A percentile compares a stretch with the other conserved stretches of the same genome.
These are phyloP conservation scores for Alternaria infectoria DNA, from an alignment of 2,329 filamentous ascomycete species.

Conservation along the genomic window DNA sequence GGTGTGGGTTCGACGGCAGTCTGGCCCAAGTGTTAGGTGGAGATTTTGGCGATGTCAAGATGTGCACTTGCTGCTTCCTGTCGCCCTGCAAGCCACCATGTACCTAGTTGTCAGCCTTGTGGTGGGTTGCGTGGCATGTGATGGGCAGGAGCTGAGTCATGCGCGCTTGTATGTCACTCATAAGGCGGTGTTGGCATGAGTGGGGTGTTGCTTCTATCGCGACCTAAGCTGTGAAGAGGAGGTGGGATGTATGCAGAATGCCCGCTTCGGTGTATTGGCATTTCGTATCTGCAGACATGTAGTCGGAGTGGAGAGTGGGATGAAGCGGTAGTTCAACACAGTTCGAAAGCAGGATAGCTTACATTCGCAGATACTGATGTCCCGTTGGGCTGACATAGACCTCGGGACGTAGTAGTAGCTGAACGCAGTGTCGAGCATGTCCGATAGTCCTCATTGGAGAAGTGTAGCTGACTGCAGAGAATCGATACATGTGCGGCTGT, in stretches of 20 bases:
- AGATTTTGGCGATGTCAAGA: not conserved
- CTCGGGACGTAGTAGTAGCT: not conserved
- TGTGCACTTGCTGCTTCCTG: not conserved
- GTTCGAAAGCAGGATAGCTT: not conserved
- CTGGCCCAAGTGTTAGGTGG: not conserved
- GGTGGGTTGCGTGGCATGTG: not conserved
- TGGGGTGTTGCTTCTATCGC: not conserved
- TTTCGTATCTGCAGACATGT: not conserved
- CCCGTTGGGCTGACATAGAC: too few relatives aligned
- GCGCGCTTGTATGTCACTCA: not conserved
- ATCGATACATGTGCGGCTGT: not conserved
- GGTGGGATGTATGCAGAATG: not conserved
- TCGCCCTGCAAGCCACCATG: not conserved
- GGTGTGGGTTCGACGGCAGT: not conserved
- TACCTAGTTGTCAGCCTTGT: not conserved
- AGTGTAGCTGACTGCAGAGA: not conserved
- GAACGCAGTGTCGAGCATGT: not conserved
- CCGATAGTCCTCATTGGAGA: not conserved
- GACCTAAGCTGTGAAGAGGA: not conserved
- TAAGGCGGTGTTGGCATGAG: not conserved
- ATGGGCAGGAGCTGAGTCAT: not conserved
- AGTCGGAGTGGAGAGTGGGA: not conserved
- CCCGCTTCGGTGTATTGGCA: not conserved
- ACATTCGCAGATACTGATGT: not conserved
- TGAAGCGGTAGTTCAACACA: not conserved